Conservation (phyloP, 2,329 filamentous ascomycete genomes). For the Fusarium heterosporum region DNA sequence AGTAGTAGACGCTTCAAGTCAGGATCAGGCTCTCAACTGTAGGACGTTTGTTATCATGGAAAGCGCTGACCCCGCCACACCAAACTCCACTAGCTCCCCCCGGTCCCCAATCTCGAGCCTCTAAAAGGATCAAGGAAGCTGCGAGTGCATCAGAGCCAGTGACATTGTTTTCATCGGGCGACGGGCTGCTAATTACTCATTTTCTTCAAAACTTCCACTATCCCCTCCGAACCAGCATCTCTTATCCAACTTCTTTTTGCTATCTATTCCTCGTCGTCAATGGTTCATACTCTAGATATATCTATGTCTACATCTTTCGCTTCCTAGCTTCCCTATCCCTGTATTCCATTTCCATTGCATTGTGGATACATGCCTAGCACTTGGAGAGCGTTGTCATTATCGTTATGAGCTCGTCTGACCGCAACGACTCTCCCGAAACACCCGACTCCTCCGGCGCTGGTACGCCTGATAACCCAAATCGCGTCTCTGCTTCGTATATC, state of each 20-base stretch:
- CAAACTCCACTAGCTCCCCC: slow-evolving; percentile 36
- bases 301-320: slow-evolving; percentile 4
- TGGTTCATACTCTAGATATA: slow-evolving; percentile 5
- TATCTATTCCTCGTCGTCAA: background rate
- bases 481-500: slow-evolving; percentile 46
- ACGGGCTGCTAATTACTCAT: background rate
- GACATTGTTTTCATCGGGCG: background rate
- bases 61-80: slow-evolving; percentile 33
- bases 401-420: slow-evolving; percentile 41
- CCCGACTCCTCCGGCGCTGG: slow-evolving; percentile 42
- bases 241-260: background rate
- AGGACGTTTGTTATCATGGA: background rate
- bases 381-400: background rate
- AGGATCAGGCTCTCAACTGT: slow-evolving; percentile 16
- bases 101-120: slow-evolving; percentile 6
- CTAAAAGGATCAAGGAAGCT: background rate
- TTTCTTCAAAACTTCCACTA: slow-evolving; percentile 16
- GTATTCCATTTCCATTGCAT: background rate
- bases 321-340: slow-evolving; percentile 4
- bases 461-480: slow-evolving; percentile 42
- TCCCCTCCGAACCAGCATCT: background rate
- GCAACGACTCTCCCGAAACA: slow-evolving; percentile 39
- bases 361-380: background rate
- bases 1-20: background rate
- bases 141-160: slow-evolving; percentile 7